Base-by-base conservation (phyloP, 2,329 filamentous ascomycete species). In the Endothia cerciana region DNA sequence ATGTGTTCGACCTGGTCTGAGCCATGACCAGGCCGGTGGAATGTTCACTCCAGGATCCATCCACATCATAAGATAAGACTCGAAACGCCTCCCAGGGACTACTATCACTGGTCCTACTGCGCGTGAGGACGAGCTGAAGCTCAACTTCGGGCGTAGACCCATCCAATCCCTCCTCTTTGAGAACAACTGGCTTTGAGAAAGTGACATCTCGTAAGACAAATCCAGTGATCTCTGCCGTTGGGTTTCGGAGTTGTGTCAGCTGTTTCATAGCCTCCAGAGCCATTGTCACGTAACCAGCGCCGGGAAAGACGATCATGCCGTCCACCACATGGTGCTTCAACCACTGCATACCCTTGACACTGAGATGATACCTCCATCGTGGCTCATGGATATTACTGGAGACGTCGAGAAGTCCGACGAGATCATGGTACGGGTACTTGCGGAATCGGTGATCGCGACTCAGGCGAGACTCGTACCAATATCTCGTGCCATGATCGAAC, bases 351-450 rank as follows among this genome's bases (percentile, higher is more conserved):
- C 17, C 10, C 13, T 45, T 47, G 15, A 55, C 56, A 17, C 41
- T 56, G 2, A 65, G 25, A 33, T 40, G 51, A 40, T 61, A 56
- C 4, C 63, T 30, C 63, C 63, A 65, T 3, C 49, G 57, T 17
- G 38, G 57, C 68, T 61, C 49, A 4, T 40, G 10, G 0, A 36
- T 47, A 11, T 58, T 59, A 4, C 40, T 45, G 15, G 15, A 30
- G 4, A 51, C 38, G 28, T 53, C 30, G 6, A 40, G 38, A 7
- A 55, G 41, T 7, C 65, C 65, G 15, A 63, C 36, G 1, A 66
- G 49, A 81, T 75, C 22, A 75, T 56, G 56, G 77, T 73, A 8
- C 68, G 70, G 4, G 74, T 55, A 4, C 68, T 64, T 1, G 78
- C 68, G 53, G 17, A 63, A 13, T 75, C 66, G 51, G 17, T 63